Evolutionary conservation across 257 asterid species (phyloP).

Genomic region (Ophiorrhiza pumila): DNA sequence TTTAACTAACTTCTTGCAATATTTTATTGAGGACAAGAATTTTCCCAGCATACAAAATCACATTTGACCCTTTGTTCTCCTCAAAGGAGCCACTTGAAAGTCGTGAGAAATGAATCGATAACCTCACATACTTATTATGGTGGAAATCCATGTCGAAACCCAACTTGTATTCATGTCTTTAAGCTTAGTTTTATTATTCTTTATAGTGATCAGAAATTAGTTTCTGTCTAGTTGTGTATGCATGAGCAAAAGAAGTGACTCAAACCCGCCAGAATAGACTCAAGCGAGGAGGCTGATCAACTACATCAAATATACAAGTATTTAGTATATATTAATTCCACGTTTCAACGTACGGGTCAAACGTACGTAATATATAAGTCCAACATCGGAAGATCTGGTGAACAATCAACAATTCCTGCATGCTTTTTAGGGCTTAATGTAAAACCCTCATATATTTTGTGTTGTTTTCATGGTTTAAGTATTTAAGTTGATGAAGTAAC

Average conservation of each 20-base stretch:
- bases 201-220: neutral
- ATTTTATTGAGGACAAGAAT: conserved; percentile 11
- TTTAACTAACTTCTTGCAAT: conserved; percentile 52
- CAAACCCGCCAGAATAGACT: conserved; percentile 10
- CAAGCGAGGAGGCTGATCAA: neutral
- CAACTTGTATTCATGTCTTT: conserved; percentile 4
- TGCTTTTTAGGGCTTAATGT: too few relatives aligned
- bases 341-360: too few relatives aligned
- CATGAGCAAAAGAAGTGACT: neutral
- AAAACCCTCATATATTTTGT: neutral
- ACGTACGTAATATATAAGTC: too few relatives aligned
- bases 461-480: neutral
- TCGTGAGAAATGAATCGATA: conserved; percentile 21
- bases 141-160: conserved; percentile 29
- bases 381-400: too few relatives aligned
- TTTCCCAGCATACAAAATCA: conserved; percentile 18
- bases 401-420: too few relatives aligned
- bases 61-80: conserved; percentile 50
- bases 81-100: conserved; percentile 30
- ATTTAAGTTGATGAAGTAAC: neutral
- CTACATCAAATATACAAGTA: too few relatives aligned
- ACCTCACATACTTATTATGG: conserved; percentile 19
- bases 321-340: too few relatives aligned
- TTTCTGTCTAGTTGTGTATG: neutral
- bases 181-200: neutral